phyloP scores from a whole-genome alignment of 768 basidiomycete species.

The Leccinum rimulosum region DNA sequence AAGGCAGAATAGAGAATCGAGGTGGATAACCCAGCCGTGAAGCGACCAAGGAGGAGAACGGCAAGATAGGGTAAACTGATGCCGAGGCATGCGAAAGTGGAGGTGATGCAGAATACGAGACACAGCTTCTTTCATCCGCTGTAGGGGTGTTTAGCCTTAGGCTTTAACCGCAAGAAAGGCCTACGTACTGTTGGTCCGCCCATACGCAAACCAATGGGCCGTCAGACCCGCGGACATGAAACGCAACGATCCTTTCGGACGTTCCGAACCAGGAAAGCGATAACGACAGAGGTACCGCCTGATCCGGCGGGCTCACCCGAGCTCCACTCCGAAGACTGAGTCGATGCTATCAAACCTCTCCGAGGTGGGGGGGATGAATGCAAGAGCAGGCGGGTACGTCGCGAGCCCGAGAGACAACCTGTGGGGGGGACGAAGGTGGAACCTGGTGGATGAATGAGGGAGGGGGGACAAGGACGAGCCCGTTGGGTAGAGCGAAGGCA shows the following conservation, averaged over 20 bases:
- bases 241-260: constrained; percentile 64
- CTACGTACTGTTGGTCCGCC: constrained; percentile 64
- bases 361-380: no score
- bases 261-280: no score
- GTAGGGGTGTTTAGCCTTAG: constrained; percentile 1
- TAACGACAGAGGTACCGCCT: no score
- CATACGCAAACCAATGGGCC: constrained; percentile 69
- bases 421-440: no score
- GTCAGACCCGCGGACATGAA: constrained; percentile 68
- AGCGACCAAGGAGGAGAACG: constrained; percentile 58
- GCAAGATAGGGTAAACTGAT: constrained; percentile 57
- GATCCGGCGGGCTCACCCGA: no score
- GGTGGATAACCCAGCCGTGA: constrained; percentile 70
- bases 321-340: no score
- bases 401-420: no score
- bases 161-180: background rate
- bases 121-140: constrained; percentile 70
- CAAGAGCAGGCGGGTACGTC: no score
- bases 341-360: no score
- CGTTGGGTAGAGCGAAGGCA: no score
- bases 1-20: constrained; percentile 76
- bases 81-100: constrained; percentile 56
- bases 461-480: no score
- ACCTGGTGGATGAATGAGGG: no score
- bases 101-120: constrained; percentile 69